phyloP scores from a whole-genome alignment of 2,329 filamentous ascomycete genomes.

The Aspergillus sp. region DNA sequence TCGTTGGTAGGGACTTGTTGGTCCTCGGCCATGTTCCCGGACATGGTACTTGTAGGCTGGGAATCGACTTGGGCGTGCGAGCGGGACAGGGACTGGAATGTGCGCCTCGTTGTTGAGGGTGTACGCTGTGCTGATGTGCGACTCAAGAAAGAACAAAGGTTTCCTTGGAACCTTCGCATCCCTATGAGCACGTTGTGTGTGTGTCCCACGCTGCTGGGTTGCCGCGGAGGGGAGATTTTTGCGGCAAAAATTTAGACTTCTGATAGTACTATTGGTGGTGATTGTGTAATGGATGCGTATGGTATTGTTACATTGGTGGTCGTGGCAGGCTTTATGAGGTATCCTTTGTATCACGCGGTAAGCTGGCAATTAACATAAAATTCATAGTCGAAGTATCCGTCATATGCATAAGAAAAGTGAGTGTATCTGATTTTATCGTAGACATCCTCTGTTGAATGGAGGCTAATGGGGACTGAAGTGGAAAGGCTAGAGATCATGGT shows the following conservation, averaged over 20 bases:
- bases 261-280: background rate
- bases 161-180: constrained; percentile 34
- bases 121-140: constrained; percentile 13
- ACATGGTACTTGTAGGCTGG: constrained; percentile 26
- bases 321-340: background rate
- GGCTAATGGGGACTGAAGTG: background rate
- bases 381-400: background rate
- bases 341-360: background rate
- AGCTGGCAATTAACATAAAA: fast-evolving
- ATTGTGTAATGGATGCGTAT: constrained; percentile 11
- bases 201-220: background rate
- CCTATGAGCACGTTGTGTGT: constrained; percentile 20
- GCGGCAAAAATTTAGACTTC: constrained; percentile 11
- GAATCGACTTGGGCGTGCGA: constrained; percentile 19
- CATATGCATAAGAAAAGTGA: no score
- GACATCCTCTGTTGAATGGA: background rate
- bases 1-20: constrained; percentile 14
- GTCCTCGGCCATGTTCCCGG: constrained; percentile 16
- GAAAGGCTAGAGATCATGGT: background rate
- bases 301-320: constrained; percentile 10
- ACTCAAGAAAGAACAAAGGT: constrained; percentile 18
- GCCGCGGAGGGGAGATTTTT: background rate
- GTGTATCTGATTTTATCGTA: no score
- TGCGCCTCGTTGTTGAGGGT: constrained; percentile 12
- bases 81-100: constrained; percentile 11